A percentile compares a stretch with the other conserved stretches of the same genome.
These are phyloP conservation scores for Trichosporon ovoides DNA, from an alignment of 1,284 basidiomycete genomes.

Conservation along the genomic window DNA sequence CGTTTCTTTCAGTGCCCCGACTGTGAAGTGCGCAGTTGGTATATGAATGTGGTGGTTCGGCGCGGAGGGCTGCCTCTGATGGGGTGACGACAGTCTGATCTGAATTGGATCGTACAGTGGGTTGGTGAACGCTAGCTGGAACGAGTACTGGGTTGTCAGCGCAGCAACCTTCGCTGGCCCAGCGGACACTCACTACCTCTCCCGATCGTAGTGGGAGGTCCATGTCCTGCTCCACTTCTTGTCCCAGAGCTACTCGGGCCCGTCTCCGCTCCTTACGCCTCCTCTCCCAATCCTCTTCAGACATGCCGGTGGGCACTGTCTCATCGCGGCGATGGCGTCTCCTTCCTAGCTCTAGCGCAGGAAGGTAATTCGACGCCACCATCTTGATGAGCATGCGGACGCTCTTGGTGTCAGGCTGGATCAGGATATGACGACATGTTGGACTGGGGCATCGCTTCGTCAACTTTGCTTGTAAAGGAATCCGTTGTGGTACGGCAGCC, in stretches of 20 bases:
- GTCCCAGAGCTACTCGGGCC: constrained; percentile 9
- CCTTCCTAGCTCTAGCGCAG: constrained; percentile 68
- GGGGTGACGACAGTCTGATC: constrained; percentile 61
- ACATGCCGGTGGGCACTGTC: background rate
- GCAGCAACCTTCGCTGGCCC: background rate
- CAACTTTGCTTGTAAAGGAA: constrained; percentile 84
- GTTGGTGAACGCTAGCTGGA: constrained; percentile 83
- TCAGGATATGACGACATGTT: constrained; percentile 87
- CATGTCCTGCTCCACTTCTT: constrained; percentile 33
- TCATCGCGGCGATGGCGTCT: constrained; percentile 24
- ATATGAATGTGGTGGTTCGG: constrained; percentile 55
- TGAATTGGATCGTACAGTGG: constrained; percentile 91
- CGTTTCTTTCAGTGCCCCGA: constrained; percentile 83
- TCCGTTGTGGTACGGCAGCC: constrained; percentile 63
- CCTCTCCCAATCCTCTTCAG: constrained; percentile 10
- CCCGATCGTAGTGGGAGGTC: constrained; percentile 26
- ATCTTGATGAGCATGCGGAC: constrained; percentile 96
- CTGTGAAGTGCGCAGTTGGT: constrained; percentile 67
- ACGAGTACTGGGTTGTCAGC: constrained; percentile 56
- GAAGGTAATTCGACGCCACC: constrained; percentile 87
- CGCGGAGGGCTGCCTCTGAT: constrained; percentile 53
- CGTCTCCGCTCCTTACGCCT: constrained; percentile 11
- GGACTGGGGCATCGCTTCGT: constrained; percentile 81
- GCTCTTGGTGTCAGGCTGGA: constrained; percentile 96
- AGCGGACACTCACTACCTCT: constrained; percentile 25